phyloP scores from a whole-genome alignment of 495 filamentous ascomycete genomes.

The Penicillium canescens region DNA sequence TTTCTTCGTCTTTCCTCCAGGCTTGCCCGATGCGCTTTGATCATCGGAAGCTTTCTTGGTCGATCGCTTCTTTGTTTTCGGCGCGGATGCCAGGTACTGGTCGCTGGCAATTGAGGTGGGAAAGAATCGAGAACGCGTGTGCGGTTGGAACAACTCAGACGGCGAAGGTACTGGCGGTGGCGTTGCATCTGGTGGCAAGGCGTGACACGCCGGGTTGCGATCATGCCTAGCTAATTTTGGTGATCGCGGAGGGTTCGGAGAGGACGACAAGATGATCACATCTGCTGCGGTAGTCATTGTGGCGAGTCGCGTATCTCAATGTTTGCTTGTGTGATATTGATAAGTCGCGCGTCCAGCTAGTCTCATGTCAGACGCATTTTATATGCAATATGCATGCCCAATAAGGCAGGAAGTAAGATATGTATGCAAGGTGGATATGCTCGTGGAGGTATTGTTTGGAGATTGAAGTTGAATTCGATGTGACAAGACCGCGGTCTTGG shows the following conservation, averaged over 20 bases:
- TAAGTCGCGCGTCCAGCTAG: background rate
- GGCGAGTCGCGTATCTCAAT: slow-evolving; percentile 9
- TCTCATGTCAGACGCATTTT: background rate
- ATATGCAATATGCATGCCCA: background rate
- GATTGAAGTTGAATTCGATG: slow-evolving; percentile 4
- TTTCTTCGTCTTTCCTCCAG: slow-evolving; percentile 21
- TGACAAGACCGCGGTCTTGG: slow-evolving; percentile 31
- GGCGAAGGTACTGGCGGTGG: slow-evolving; percentile 35
- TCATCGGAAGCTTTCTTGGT: slow-evolving; percentile 11
- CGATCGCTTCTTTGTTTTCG: slow-evolving; percentile 8
- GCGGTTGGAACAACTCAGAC: slow-evolving; percentile 32
- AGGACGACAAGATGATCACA: slow-evolving; percentile 43
- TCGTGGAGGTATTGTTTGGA: background rate
- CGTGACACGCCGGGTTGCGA: slow-evolving; percentile 9
- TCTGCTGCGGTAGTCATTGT: slow-evolving; percentile 34
- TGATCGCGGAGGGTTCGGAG: slow-evolving; percentile 31
- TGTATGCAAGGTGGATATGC: background rate
- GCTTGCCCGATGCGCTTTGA: slow-evolving; percentile 9
- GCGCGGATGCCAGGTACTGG: background rate
- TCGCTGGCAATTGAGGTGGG: slow-evolving; percentile 6
- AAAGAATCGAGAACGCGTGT: slow-evolving; percentile 34
- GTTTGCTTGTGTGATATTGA: slow-evolving; percentile 1
- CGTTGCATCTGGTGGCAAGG: slow-evolving; percentile 24
- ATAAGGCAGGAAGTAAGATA: background rate
- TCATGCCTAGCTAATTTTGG: slow-evolving; percentile 13